A percentile compares a stretch with the other conserved stretches of the same genome.
phyloP scores from a whole-genome alignment of 139 green algal species.

The Chlamydomonas eustigma region DNA sequence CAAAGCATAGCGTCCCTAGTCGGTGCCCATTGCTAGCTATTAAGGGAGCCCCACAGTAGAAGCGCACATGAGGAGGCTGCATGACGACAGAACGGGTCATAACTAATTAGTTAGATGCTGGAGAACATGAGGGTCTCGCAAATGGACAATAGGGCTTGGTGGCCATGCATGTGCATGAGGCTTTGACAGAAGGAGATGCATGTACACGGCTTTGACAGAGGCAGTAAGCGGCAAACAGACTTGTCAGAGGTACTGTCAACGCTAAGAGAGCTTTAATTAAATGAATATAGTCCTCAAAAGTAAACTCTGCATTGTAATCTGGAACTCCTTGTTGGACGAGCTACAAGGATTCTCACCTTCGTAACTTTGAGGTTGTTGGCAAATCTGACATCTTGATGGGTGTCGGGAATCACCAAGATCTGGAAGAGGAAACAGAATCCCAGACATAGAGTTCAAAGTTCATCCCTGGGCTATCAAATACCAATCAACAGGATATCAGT shows the following conservation, averaged over 20 bases:
- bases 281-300: no score
- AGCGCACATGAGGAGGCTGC: slow-evolving; percentile 29
- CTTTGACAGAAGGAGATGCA: no score
- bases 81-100: slow-evolving; percentile 15
- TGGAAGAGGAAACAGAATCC: slow-evolving; percentile 33
- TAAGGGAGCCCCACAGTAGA: slow-evolving; percentile 51
- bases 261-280: no score
- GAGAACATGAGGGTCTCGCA: no score
- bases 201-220: no score
- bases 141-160: no score
- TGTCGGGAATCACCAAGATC: slow-evolving; percentile 48
- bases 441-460: slow-evolving; percentile 47
- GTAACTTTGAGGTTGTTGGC: slow-evolving; percentile 29
- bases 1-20: slow-evolving; percentile 51
- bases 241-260: no score
- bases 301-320: no score
- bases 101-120: background rate
- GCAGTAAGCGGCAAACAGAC: no score
- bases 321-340: background rate
- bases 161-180: no score
- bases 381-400: slow-evolving; percentile 27
- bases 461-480: no score
- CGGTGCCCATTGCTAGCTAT: slow-evolving; percentile 53
- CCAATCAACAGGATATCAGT: no score
- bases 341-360: background rate